Percentiles rank a stretch among this genome's conserved stretches.
Evolutionary conservation across 2,329 filamentous ascomycete genomes (phyloP).

Genomic region (Xylaria hypoxylon): DNA sequence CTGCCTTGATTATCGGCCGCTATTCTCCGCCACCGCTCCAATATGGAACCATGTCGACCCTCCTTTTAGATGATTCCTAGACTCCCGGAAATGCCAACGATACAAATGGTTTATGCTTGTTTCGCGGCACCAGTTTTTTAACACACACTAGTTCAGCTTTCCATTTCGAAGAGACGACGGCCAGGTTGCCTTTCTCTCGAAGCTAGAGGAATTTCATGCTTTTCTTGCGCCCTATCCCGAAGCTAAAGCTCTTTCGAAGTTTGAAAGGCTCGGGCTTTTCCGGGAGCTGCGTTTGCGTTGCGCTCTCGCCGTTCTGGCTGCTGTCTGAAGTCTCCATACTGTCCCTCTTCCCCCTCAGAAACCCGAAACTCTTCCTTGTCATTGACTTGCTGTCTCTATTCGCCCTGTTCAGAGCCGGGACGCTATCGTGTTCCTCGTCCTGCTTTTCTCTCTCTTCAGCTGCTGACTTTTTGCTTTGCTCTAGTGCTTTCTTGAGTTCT

Average conservation of each 20-base stretch:
- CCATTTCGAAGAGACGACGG: background rate
- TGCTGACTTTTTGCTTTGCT: constrained; percentile 65
- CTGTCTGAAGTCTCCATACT: constrained; percentile 51
- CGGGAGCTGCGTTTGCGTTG: constrained; percentile 54
- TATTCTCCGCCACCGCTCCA: constrained; percentile 8
- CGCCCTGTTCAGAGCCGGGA: constrained; percentile 68
- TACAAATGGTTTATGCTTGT: constrained; percentile 19
- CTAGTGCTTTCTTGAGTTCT: constrained; percentile 69
- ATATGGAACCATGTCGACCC: background rate
- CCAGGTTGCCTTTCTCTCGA: constrained; percentile 32
- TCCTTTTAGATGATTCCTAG: constrained; percentile 18
- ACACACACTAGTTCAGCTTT: constrained; percentile 1
- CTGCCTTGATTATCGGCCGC: constrained; percentile 21
- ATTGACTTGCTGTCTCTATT: constrained; percentile 82
- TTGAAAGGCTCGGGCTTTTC: constrained; percentile 41
- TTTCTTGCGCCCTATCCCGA: constrained; percentile 77
- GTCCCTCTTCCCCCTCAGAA: constrained; percentile 62
- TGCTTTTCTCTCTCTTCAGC: constrained; percentile 68
- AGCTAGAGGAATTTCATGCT: constrained; percentile 61
- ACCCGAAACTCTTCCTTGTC: constrained; percentile 78
- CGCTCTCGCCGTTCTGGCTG: constrained; percentile 48
- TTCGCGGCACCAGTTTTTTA: constrained; percentile 3
- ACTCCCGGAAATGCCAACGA: constrained; percentile 37
- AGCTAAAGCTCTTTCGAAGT: constrained; percentile 73
- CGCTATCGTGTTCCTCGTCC: constrained; percentile 62